These are phyloP conservation scores for Mycena rebaudengoi DNA, from an alignment of 768 basidiomycete species.

Conservation along the genomic window DNA sequence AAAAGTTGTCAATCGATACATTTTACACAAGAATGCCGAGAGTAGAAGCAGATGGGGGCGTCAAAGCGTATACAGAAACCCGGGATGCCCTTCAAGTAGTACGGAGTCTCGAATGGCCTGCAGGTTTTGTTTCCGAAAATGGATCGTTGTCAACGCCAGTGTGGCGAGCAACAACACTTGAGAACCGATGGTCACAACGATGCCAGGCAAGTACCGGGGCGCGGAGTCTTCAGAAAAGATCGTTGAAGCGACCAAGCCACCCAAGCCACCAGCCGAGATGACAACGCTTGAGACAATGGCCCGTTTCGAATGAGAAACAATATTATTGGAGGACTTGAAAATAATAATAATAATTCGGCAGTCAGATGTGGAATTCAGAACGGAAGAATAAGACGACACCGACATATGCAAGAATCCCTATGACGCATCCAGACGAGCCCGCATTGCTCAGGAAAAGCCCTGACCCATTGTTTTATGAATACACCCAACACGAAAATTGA, in stretches of 20 bases:
- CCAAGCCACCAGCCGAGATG: conserved; percentile 58
- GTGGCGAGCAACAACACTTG: conserved; percentile 51
- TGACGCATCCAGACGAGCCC: conserved; percentile 54
- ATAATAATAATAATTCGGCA: no score
- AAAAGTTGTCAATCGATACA: conserved; percentile 5
- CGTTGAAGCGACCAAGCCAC: conserved; percentile 57
- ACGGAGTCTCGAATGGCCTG: conserved; percentile 33
- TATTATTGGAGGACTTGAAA: conserved; percentile 56
- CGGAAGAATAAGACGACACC: conserved; percentile 23
- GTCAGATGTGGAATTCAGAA: no score
- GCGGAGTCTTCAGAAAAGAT: conserved; percentile 56
- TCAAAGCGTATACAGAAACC: conserved; percentile 52
- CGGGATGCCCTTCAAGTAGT: conserved; percentile 43
- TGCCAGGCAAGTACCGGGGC: conserved; percentile 56
- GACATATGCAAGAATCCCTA: conserved; percentile 61
- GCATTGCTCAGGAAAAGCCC: conserved; percentile 57
- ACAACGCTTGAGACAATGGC: conserved; percentile 56
- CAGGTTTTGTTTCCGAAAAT: conserved; percentile 48
- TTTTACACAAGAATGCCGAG: conserved; percentile 5
- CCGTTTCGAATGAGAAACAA: conserved; percentile 57
- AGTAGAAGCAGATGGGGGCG: neutral
- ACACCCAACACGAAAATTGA: neutral
- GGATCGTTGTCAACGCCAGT: conserved; percentile 48
- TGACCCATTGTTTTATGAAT: conserved; percentile 25
- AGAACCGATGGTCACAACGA: conserved; percentile 54